Percentiles rank a stretch among this genome's conserved stretches.
These are phyloP conservation scores for Selaginella moellendorffii DNA, from an alignment of 75 land plant genomes.

Conservation along the genomic window DNA sequence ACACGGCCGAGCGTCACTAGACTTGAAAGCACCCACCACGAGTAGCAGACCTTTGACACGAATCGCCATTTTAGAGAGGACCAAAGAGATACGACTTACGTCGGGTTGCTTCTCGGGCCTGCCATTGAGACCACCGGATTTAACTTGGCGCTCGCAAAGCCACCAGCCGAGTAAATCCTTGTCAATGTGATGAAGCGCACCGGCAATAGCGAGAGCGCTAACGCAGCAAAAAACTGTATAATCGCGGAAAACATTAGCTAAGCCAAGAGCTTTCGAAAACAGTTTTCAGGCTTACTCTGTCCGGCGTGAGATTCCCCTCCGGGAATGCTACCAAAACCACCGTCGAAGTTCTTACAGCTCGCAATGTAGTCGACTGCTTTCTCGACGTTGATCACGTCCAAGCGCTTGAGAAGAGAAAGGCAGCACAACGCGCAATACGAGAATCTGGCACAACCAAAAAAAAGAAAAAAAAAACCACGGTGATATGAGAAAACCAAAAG, in stretches of 20 bases:
- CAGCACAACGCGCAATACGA: constrained; percentile 88
- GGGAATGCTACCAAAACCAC: constrained; percentile 91
- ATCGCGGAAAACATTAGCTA: no score
- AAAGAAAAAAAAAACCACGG: neutral
- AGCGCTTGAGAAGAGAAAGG: constrained; percentile 47
- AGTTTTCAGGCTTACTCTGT: constrained; percentile 88
- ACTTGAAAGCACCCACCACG: constrained; percentile 98
- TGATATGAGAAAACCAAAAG: no score
- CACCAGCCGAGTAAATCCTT: constrained; percentile 96
- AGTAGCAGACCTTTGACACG: constrained; percentile 90
- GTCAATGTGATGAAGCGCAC: constrained; percentile 64
- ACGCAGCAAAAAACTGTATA: constrained; percentile 86
- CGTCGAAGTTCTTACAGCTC: constrained; percentile 96
- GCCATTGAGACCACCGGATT: constrained; percentile 84
- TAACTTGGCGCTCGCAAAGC: constrained; percentile 80
- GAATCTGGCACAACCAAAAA: constrained; percentile 35
- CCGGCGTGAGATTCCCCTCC: constrained; percentile 96
- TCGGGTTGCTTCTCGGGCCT: constrained; percentile 96
- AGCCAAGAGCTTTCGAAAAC: no score
- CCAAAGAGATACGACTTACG: constrained; percentile 30
- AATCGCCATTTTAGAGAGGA: neutral
- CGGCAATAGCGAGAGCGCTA: constrained; percentile 71
- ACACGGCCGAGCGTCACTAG: constrained; percentile 79
- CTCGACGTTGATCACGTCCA: constrained; percentile 61
- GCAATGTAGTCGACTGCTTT: constrained; percentile 73